Evolutionary conservation across 192 early-diverging fungal species (phyloP), one percentile per base, ranked within the genome.

Genomic region (Pecoramyces ruminantium): DNA sequence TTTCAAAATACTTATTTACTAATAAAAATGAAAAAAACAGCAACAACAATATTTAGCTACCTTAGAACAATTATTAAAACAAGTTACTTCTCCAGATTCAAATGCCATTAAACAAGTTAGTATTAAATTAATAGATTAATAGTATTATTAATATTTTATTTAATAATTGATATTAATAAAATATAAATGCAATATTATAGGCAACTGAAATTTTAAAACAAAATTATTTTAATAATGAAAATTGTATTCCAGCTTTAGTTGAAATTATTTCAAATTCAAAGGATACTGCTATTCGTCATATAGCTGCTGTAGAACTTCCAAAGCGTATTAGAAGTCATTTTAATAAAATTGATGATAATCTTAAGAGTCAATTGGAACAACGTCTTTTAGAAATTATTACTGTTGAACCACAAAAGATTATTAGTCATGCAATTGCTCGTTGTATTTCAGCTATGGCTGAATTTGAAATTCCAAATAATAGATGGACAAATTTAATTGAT

Each of bases 381-480:
- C 85, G 88, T 28, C 85, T 96, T 29, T 84, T 96, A n/a, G 86
- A 92, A 78, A 89, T 92, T 34, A 90, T 93, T 39, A 81, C 96
- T 16, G 87, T 87, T 34, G 96, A 97, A 83, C 89, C 89, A 77
- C 85, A 89, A 38, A 84, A 90, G 28, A 87, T 91, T 38, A 91
- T 92, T 12, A 91, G 94, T 77, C 94, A 95, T 84, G 87, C 92
- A 18, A 87, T 93, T 83, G 92, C 95, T 18, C 94, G 94, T 78
- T 95, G 94, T n/a, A 94, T 96, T 80, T 92, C 96, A n/a, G 90
- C 93, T 29, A 89, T 95, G 78, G 96, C 95, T 67, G 89, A 92
- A 83, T 86, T 92, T 30, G 95, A 96, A 82, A 86, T 96, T 77
- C 92, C 92, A 15, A 88, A 89, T 78, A 88, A 92, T 80, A 88